A percentile compares a stretch with the other conserved stretches of the same genome.
Evolutionary conservation across 2,329 filamentous ascomycete genomes (phyloP).

Genomic region (Pyricularia sp.): DNA sequence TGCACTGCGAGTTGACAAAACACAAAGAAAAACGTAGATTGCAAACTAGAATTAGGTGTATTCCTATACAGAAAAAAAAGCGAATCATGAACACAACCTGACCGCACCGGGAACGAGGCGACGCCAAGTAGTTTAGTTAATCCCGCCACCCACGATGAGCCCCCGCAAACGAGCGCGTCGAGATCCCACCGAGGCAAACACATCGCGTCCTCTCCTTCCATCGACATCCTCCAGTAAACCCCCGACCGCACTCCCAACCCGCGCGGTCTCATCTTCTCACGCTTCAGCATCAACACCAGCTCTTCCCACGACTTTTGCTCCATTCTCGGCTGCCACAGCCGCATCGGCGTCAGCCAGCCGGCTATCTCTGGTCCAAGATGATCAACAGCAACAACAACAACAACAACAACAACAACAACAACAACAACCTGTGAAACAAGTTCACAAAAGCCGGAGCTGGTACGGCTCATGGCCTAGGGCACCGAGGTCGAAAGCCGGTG

Average conservation of each 20-base stretch:
- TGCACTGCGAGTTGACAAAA: neutral
- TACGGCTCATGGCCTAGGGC: conserved; percentile 52
- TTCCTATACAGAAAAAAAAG: neutral
- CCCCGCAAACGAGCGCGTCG: conserved; percentile 31
- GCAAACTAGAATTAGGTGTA: neutral
- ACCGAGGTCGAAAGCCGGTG: conserved; percentile 37
- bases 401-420: neutral
- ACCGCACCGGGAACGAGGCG: neutral
- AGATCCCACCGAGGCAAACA: conserved; percentile 17
- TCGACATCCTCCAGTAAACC: neutral
- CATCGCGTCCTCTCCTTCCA: conserved; percentile 2
- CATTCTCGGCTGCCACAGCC: neutral
- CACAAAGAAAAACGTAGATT: neutral
- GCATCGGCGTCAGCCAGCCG: neutral
- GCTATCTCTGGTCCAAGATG: neutral
- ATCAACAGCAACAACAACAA: neutral
- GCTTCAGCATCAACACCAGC: neutral
- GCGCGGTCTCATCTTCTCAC: neutral
- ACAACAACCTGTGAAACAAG: conserved; percentile 21
- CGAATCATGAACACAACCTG: neutral
- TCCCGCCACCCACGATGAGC: conserved; percentile 21
- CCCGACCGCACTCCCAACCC: neutral
- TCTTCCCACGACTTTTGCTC: neutral
- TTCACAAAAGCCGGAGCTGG: conserved; percentile 48
- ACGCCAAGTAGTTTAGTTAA: neutral